phyloP scores from a whole-genome alignment of 176 grass and related monocot genomes.

The Ananas comosus region DNA sequence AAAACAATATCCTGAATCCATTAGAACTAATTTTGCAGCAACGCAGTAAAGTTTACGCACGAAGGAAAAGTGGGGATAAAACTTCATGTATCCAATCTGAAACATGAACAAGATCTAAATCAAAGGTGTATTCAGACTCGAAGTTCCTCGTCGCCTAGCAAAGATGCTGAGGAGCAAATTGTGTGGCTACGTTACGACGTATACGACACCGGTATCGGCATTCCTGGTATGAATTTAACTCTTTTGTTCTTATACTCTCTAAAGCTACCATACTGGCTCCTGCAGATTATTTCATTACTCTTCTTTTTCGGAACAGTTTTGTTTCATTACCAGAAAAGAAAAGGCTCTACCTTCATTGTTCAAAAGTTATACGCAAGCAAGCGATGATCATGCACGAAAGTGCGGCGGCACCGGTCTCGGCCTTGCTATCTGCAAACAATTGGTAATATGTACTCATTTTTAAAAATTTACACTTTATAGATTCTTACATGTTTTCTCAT shows the following conservation, averaged over 20 bases:
- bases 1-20: too few relatives aligned
- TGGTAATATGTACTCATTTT: conserved; percentile 33
- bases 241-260: conserved; percentile 12
- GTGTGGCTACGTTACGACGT: conserved; percentile 80
- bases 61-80: conserved; percentile 83
- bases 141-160: conserved; percentile 27
- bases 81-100: conserved; percentile 43
- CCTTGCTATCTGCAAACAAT: conserved; percentile 95
- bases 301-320: conserved; percentile 5
- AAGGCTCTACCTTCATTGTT: conserved; percentile 77
- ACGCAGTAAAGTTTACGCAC: conserved; percentile 95
- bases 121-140: conserved; percentile 11
- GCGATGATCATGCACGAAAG: conserved; percentile 79
- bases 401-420: conserved; percentile 92
- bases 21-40: conserved; percentile 39
- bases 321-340: conserved; percentile 59
- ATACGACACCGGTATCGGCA: conserved; percentile 93
- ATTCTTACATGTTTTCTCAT: neutral
- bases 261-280: neutral
- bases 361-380: conserved; percentile 91
- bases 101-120: conserved; percentile 22
- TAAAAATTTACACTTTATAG: neutral
- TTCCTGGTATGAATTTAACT: conserved; percentile 59
- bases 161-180: conserved; percentile 23
- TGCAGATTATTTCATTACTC: neutral